Percentiles rank a stretch among this genome's conserved stretches.
phyloP scores from a whole-genome alignment of 495 filamentous ascomycete genomes.

The Penicillium turbatum region DNA sequence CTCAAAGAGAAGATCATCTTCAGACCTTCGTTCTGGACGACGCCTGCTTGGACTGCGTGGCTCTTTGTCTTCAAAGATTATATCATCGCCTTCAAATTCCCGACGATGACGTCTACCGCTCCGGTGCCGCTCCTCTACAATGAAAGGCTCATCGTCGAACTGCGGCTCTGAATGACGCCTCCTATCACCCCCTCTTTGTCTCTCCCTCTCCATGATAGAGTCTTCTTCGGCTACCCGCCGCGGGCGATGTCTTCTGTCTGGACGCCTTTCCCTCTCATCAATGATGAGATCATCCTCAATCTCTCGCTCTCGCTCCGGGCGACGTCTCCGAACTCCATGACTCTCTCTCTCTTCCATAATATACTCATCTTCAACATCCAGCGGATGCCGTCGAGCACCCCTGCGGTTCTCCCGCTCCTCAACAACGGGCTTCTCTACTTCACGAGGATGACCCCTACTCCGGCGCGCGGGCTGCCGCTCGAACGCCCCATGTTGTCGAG shows the following conservation, averaged over 20 bases:
- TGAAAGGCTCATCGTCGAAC: not conserved
- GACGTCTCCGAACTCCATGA: slow-evolving; percentile 2
- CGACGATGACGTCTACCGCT: slow-evolving; percentile 13
- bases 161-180: slow-evolving; percentile 5
- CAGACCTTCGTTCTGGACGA: slow-evolving; percentile 22
- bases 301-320: not conserved
- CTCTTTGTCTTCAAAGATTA: slow-evolving; percentile 13
- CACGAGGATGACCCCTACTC: slow-evolving; percentile 12
- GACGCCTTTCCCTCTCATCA: slow-evolving; percentile 3
- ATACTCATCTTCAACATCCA: slow-evolving; percentile 20
- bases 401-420: slow-evolving; percentile 16
- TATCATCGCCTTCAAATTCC: slow-evolving; percentile 28
- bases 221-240: slow-evolving; percentile 28
- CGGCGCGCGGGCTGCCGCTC: slow-evolving; percentile 14
- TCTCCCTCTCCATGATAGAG: slow-evolving; percentile 11
- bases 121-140: not conserved
- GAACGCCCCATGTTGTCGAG: slow-evolving; percentile 29
- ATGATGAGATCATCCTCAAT: not conserved
- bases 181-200: slow-evolving; percentile 8
- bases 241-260: slow-evolving; percentile 10
- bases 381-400: slow-evolving; percentile 14
- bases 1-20: slow-evolving; percentile 30
- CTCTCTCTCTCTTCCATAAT: slow-evolving; percentile 14
- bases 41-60: slow-evolving; percentile 7
- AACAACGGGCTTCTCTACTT: slow-evolving; percentile 19